Percentiles rank a stretch among this genome's conserved stretches.
phyloP scores from a whole-genome alignment of 108 stramenopile species.

The Nannochloropsis gaditana region DNA sequence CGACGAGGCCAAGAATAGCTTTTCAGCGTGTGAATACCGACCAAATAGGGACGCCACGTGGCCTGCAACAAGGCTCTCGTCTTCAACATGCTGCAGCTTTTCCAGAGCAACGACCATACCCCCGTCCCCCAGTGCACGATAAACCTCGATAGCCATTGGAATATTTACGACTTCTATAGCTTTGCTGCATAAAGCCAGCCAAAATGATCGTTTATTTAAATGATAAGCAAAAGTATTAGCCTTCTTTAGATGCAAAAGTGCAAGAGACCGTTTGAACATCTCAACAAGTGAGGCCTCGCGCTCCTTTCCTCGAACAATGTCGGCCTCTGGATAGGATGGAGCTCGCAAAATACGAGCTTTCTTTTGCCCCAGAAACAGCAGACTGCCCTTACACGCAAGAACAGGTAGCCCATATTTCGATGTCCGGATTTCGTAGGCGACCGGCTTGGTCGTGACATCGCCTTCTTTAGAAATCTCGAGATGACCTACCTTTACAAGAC shows the following conservation, averaged over 20 bases:
- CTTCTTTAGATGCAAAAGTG: slow-evolving; percentile 50
- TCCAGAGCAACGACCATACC: slow-evolving; percentile 65
- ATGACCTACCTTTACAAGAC: slow-evolving; percentile 57
- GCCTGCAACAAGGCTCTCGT: slow-evolving; percentile 60
- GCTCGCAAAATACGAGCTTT: slow-evolving; percentile 26
- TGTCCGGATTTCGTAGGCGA: neutral
- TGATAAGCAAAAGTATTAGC: slow-evolving; percentile 56
- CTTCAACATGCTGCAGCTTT: slow-evolving; percentile 52
- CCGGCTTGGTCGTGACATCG: slow-evolving; percentile 33
- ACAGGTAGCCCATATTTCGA: neutral
- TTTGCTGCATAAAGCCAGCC: slow-evolving; percentile 58
- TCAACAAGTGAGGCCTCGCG: neutral
- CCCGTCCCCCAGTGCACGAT: slow-evolving; percentile 61
- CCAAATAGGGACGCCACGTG: slow-evolving; percentile 59
- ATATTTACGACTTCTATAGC: slow-evolving; percentile 60
- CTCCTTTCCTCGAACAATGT: slow-evolving; percentile 37
- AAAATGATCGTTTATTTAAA: slow-evolving; percentile 48
- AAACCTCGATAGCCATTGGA: slow-evolving; percentile 56
- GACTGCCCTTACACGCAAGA: neutral
- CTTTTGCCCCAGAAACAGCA: slow-evolving; percentile 1
- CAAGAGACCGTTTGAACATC: slow-evolving; percentile 53
- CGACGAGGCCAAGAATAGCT: slow-evolving; percentile 55
- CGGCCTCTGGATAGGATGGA: slow-evolving; percentile 37
- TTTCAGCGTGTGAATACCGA: slow-evolving; percentile 57
- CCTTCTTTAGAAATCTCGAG: slow-evolving; percentile 53